Conservation (phyloP, 345 rosid species). For the Populus nigra region DNA sequence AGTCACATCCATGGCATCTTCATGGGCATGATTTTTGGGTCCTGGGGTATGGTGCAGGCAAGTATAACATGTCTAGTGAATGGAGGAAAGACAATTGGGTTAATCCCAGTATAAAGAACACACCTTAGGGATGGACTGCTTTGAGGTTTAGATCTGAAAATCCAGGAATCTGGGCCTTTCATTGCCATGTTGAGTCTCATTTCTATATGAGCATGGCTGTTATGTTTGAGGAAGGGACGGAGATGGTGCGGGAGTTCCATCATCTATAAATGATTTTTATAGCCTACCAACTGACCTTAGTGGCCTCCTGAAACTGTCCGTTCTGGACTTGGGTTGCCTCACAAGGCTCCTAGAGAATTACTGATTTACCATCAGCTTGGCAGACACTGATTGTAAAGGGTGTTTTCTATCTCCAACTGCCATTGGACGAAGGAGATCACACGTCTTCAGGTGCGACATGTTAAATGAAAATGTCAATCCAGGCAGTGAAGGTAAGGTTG, state of each 20-base stretch:
- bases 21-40: slow-evolving; percentile 78
- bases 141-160: slow-evolving; percentile 53
- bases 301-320: too few relatives aligned
- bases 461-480: neutral
- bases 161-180: slow-evolving; percentile 62
- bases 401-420: too few relatives aligned
- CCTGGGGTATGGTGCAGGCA: slow-evolving; percentile 53
- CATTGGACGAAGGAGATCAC: too few relatives aligned
- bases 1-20: slow-evolving; percentile 71
- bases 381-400: too few relatives aligned
- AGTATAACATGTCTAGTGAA: slow-evolving; percentile 43
- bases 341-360: too few relatives aligned
- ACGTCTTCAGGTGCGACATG: too few relatives aligned
- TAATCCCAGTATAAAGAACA: slow-evolving; percentile 61
- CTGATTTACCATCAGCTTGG: too few relatives aligned
- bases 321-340: too few relatives aligned
- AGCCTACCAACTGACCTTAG: too few relatives aligned
- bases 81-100: slow-evolving; percentile 42
- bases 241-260: slow-evolving; percentile 45
- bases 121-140: slow-evolving; percentile 70
- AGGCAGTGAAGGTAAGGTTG: neutral
- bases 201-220: slow-evolving; percentile 61
- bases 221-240: slow-evolving; percentile 48
- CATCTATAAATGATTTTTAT: slow-evolving; percentile 27
- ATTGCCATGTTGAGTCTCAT: slow-evolving; percentile 66